Evolutionary conservation across 805 yeast species (phyloP).

Genomic region (Schizosaccharomyces octosporus): DNA sequence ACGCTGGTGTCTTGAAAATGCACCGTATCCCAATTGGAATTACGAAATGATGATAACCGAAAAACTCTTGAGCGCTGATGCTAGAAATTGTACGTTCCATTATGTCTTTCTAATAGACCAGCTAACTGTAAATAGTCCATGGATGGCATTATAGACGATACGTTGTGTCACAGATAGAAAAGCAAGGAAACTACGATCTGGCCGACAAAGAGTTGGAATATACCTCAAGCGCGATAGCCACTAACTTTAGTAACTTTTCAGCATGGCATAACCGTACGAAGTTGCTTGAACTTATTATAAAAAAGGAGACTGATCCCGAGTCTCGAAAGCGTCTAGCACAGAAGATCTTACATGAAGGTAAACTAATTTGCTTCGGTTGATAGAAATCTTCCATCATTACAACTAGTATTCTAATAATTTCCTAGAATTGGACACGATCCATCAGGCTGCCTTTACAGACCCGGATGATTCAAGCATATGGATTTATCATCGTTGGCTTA

Average conservation of each 20-base stretch:
- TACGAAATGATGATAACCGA: conserved; percentile 45
- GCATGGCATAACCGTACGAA: conserved; percentile 85
- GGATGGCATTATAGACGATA: conserved; percentile 87
- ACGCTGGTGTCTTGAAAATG: conserved; percentile 41
- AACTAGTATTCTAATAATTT: not conserved
- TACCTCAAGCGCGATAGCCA: conserved; percentile 55
- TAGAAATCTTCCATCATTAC: not conserved
- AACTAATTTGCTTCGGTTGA: not conserved
- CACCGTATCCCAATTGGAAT: conserved; percentile 33
- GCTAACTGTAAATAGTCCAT: conserved; percentile 19
- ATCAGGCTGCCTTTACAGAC: conserved; percentile 74
- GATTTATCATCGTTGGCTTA: conserved; percentile 69
- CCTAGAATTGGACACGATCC: conserved; percentile 39
- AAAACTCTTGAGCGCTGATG: conserved; percentile 42
- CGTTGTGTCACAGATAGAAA: conserved; percentile 23
- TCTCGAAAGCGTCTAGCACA: conserved; percentile 1
- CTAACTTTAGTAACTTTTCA: conserved; percentile 72
- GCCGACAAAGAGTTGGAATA: conserved; percentile 39
- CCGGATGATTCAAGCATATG: conserved; percentile 86
- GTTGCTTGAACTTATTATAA: conserved; percentile 31
- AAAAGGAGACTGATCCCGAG: conserved; percentile 9
- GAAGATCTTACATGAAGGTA: conserved; percentile 7
- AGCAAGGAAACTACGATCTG: conserved; percentile 11
- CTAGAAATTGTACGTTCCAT: conserved; percentile 31
- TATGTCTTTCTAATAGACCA: not conserved